Base-by-base conservation (phyloP, 805 yeast genomes). In the Candida ulmi region DNA sequence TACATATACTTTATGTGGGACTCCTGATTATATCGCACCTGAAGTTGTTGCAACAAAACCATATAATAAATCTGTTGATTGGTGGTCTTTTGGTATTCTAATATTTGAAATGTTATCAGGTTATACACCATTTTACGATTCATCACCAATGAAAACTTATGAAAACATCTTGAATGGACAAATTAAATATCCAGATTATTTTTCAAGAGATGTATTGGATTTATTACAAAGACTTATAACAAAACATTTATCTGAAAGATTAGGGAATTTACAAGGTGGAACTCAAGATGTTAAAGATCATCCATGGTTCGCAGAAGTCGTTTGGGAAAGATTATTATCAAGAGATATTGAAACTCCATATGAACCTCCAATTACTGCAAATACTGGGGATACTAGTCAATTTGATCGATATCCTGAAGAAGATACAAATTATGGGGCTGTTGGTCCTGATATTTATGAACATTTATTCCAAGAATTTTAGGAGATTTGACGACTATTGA, bases 11-110 rank as follows among this genome's bases (percentile, higher is more conserved):
- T 69, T 90, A 45, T 90, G 97, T 68, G 95, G 95, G 23, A 90
- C 97, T 0, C 97, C 96, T 0, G 96, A 90, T 62, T 90, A 90
- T 65, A 88, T 90, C 52, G 97, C 97, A 1, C 97, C 97, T 2
- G 97, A 90, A 61, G 96, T 90, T 8, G 87, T 90, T 42, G 83
- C 95, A 27, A 83, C 95, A 17, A 88, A 88, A 62, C 95, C 96
- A 2, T 90, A 90, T 66, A 90, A 90, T 63, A 88, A 88, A 61
- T 83, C 95, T 11, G 96, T 90, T 26, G 97, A 90, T 62, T 90
- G 97, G 97, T 90, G 97, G 97, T 87, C 96, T 1, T 75, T 90
- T 50, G 97, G 97, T 9, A 85, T 90, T 25, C 71, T 90, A 39
- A 87, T 90, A 32, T 90, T 79, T 61, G 97, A 90, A 65, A 90